Evolutionary conservation across 2,329 filamentous ascomycete species (phyloP).

Genomic region (Xylariaceae sp.): DNA sequence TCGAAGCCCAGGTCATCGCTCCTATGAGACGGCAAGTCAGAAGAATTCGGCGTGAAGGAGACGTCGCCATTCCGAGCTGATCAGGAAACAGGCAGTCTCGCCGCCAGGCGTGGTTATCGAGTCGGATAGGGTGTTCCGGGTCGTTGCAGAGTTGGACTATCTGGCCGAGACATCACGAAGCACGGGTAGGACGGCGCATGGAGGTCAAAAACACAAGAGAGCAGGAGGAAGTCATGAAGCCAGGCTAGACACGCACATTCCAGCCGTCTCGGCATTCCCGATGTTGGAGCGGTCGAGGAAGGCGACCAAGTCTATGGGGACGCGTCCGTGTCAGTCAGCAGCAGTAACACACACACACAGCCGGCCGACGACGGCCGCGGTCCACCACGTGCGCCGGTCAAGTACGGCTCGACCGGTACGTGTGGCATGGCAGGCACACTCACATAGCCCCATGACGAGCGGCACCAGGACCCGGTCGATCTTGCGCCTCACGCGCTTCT

Average conservation of each 20-base stretch:
- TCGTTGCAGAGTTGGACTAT: no score
- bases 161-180: no score
- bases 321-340: constrained; percentile 2
- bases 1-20: constrained; percentile 27
- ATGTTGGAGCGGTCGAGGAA: constrained; percentile 34
- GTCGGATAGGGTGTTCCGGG: no score
- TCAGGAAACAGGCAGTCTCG: no score
- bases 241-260: constrained; percentile 25
- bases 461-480: constrained; percentile 26
- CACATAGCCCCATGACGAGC: constrained; percentile 25
- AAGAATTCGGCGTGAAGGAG: background rate
- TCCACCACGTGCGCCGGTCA: no score
- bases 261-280: constrained; percentile 30
- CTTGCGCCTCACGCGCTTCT: constrained; percentile 27
- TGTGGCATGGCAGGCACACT: background rate
- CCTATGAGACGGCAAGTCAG: constrained; percentile 5
- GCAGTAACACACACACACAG: background rate
- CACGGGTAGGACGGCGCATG: no score
- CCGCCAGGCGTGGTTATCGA: no score
- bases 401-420: no score
- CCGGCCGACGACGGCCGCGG: background rate
- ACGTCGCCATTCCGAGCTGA: background rate
- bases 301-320: constrained; percentile 27
- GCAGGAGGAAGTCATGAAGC: background rate
- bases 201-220: no score